These are phyloP conservation scores for Blastobotrys apis DNA, from an alignment of 1,139 yeast genomes.

Conservation along the genomic window DNA sequence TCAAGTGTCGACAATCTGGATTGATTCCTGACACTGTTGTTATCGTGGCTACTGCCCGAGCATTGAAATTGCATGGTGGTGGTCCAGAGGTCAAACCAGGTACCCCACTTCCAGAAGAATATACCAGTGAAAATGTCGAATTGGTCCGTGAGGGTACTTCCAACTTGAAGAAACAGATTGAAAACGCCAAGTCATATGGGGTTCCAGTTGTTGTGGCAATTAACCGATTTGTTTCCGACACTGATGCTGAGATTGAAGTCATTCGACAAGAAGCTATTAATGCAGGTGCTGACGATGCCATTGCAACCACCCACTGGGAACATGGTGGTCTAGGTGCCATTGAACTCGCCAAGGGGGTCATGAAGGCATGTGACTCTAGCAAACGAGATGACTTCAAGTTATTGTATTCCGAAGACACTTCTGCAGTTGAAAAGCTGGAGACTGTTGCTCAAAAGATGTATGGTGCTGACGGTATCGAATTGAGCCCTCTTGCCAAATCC, in stretches of 20 bases:
- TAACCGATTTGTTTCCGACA: slow-evolving; percentile 84
- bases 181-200: slow-evolving; percentile 81
- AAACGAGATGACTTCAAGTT: slow-evolving; percentile 56
- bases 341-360: slow-evolving; percentile 79
- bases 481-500: slow-evolving; percentile 76
- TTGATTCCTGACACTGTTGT: slow-evolving; percentile 88
- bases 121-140: slow-evolving; percentile 81
- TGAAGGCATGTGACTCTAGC: slow-evolving; percentile 59
- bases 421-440: slow-evolving; percentile 79
- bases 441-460: slow-evolving; percentile 87
- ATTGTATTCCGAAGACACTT: slow-evolving; percentile 62
- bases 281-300: slow-evolving; percentile 96
- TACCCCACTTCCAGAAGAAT: slow-evolving; percentile 80
- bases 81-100: slow-evolving; percentile 98
- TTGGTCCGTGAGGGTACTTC: slow-evolving; percentile 80
- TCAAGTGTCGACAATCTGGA: slow-evolving; percentile 93
- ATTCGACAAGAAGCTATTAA: slow-evolving; percentile 78
- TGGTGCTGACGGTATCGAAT: slow-evolving; percentile 88
- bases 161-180: slow-evolving; percentile 86
- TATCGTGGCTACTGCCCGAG: slow-evolving; percentile 95
- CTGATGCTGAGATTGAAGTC: slow-evolving; percentile 76
- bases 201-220: slow-evolving; percentile 95
- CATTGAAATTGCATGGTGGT: slow-evolving; percentile 96
- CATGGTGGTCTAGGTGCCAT: slow-evolving; percentile 96
- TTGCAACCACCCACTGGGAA: slow-evolving; percentile 96